These are phyloP conservation scores for Pholiota molesta DNA, from an alignment of 768 basidiomycete species.

Conservation along the genomic window DNA sequence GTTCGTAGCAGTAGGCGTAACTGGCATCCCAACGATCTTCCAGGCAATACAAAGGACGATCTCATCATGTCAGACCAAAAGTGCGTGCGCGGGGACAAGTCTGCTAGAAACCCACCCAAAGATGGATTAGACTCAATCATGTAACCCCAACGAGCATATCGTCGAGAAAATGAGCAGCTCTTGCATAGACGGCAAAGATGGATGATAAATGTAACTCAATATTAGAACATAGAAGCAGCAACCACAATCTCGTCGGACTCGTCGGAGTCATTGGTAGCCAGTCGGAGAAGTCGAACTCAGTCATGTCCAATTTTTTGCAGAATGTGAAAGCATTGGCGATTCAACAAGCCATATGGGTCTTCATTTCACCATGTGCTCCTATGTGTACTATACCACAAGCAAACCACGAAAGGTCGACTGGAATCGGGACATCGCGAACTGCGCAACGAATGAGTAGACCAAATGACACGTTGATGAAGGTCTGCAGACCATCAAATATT, in stretches of 20 bases:
- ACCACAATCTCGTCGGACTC: not conserved
- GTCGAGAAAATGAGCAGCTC: not conserved
- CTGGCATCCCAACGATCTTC: not conserved
- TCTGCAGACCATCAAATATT: not conserved
- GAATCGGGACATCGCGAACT: not conserved
- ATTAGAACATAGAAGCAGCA: not conserved
- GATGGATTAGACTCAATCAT: not conserved
- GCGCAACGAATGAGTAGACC: not conserved
- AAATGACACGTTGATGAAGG: not conserved
- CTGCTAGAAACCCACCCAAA: not conserved
- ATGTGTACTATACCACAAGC: not conserved
- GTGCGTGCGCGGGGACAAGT: not conserved
- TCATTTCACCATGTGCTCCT: not conserved
- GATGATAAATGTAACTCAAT: too few species aligned
- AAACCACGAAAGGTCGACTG: not conserved
- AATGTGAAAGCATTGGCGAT: not conserved
- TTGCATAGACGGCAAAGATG: too few species aligned
- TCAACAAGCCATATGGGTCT: not conserved
- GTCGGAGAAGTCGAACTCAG: not conserved
- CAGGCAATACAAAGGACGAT: not conserved
- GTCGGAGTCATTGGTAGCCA: not conserved
- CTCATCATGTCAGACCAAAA: not conserved
- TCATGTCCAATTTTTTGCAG: not conserved
- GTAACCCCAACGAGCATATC: not conserved
- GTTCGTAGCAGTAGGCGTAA: not conserved